Conservation (phyloP, 768 basidiomycete genomes). For the Rhizopogon vesiculosus region DNA sequence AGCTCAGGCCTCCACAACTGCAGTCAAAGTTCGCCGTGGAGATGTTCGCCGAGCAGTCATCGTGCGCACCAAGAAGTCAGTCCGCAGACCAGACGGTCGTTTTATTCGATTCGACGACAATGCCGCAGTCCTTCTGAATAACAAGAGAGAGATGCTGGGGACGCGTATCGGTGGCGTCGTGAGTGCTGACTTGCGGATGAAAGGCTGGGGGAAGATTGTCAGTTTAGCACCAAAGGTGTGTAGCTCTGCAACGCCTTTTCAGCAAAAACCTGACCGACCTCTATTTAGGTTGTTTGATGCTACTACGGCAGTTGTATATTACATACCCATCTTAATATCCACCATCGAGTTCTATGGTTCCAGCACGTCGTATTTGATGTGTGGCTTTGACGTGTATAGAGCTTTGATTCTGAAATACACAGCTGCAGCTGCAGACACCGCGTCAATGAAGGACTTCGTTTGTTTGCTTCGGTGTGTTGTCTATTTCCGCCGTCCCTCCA, state of each 20-base stretch:
- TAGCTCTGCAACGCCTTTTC: neutral
- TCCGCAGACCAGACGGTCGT: slow-evolving; percentile 84
- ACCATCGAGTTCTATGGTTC: neutral
- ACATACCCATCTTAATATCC: neutral
- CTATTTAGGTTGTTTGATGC: slow-evolving; percentile 1
- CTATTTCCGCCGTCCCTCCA: no score
- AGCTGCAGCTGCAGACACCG: neutral
- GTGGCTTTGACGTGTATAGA: neutral
- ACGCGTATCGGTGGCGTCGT: slow-evolving; percentile 94
- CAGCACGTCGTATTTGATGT: no score
- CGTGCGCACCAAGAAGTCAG: slow-evolving; percentile 86
- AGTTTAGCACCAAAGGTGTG: slow-evolving; percentile 85
- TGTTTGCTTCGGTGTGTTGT: no score
- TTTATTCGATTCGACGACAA: slow-evolving; percentile 94
- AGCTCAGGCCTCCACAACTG: slow-evolving; percentile 63
- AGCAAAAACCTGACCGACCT: neutral
- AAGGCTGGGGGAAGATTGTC: slow-evolving; percentile 93
- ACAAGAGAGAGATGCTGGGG: slow-evolving; percentile 94
- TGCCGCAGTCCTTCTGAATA: slow-evolving; percentile 89
- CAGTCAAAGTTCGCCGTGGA: slow-evolving; percentile 87
- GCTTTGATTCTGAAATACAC: neutral
- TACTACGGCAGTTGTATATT: neutral
- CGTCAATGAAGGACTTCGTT: no score
- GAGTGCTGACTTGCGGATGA: slow-evolving; percentile 83
- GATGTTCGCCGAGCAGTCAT: slow-evolving; percentile 96